Conservation (phyloP, 257 asterid genomes). For the Solanum boliviense region DNA sequence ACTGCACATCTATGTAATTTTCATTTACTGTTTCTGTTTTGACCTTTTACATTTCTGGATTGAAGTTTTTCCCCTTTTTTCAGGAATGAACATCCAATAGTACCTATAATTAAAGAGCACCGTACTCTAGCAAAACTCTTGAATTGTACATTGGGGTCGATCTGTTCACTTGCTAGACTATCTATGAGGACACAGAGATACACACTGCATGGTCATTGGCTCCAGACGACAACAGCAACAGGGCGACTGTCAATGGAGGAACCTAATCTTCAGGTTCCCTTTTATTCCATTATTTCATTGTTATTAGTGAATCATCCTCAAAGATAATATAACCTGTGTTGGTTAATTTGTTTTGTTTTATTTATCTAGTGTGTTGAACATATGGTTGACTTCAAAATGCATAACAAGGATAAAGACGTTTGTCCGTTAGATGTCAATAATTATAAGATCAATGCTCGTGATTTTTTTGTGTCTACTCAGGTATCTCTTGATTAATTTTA, state of each 20-base stretch:
- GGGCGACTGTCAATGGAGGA: slow-evolving; percentile 97
- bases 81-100: slow-evolving; percentile 89
- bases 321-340: not conserved
- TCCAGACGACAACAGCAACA: slow-evolving; percentile 94
- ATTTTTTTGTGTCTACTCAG: slow-evolving; percentile 81
- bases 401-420: slow-evolving; percentile 19
- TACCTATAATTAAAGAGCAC: slow-evolving; percentile 85
- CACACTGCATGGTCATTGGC: slow-evolving; percentile 96
- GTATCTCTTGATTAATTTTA: slow-evolving; percentile 26
- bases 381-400: slow-evolving; percentile 67
- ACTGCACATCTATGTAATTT: not conserved
- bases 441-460: slow-evolving; percentile 77
- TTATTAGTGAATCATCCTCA: not conserved
- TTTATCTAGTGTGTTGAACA: slow-evolving; percentile 73
- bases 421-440: slow-evolving; percentile 22
- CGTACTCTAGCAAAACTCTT: slow-evolving; percentile 80
- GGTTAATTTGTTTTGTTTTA: not conserved
- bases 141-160: slow-evolving; percentile 81
- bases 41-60: not conserved
- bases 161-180: slow-evolving; percentile 82
- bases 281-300: not conserved
- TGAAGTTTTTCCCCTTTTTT: slow-evolving; percentile 6
- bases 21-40: not conserved
- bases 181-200: slow-evolving; percentile 71
- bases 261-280: slow-evolving; percentile 89